Evolutionary conservation across 352 stramenopile species (phyloP), one percentile per base, ranked within the genome.

Genomic region (Phytophthora sansomeana): DNA sequence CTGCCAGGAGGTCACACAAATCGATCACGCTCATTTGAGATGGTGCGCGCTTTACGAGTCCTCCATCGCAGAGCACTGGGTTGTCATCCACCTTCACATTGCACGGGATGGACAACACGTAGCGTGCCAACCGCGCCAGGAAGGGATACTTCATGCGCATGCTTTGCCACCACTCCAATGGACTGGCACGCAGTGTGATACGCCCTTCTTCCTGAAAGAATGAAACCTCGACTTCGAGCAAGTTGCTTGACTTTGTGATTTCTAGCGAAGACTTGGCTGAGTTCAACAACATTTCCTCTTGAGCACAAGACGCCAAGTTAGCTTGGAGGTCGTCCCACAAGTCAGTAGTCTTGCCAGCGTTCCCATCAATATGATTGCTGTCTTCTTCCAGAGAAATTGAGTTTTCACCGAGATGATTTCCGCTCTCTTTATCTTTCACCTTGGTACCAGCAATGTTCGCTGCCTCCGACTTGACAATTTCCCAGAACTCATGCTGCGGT

Each of bases 101-200:
- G 35, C 77, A 79, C 28, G 85, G 85, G 19, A 93, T 88, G 1
- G 85, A 85, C 38, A 93, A 43, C 50, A 92, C 80, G 53, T 87
- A 92, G 1, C 83, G 81, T 30, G 85, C 83, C 8, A 93, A 63
- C 0, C 77, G 72, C 10, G 85, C 80, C 21, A 91, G 64, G 54
- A 88, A 91, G n/a, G 85, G 85, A 63, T 92, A 93, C 77, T 93
- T 92, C 64, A 91, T 75, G 6, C 81, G 80, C 79, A 90, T 80
- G 42, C 55, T 82, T 49, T 90, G 81, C 85, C 85, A 93, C 85
- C 83, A 92, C 57, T 91, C 83, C 10, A 92, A 76, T 8, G 85
- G 83, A 32, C 90, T 93, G 6, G 74, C 77, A 24, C 75, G 72
- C 39, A 93, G 58, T 30, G 65, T 72, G 32, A 93, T 90, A 11